Percentiles rank a stretch among this genome's conserved stretches.
These are phyloP conservation scores for Volvariella volvacea DNA, from an alignment of 1,284 basidiomycete genomes.

Conservation along the genomic window DNA sequence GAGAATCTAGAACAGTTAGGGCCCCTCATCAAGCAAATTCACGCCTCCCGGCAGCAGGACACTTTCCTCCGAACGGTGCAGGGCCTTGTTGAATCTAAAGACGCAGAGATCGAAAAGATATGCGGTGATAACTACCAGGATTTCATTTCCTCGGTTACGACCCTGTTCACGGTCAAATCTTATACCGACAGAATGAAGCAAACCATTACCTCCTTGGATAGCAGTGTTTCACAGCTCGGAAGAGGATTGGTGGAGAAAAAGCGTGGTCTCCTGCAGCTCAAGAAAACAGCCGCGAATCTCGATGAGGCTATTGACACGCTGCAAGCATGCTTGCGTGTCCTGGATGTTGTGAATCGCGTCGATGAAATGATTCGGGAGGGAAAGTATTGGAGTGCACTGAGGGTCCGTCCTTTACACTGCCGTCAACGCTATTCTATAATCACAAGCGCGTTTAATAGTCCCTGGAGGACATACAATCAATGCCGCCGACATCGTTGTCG, in stretches of 20 bases:
- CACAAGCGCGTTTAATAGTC: constrained; percentile 47
- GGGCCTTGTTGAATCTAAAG: constrained; percentile 86
- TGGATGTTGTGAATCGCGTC: constrained; percentile 94
- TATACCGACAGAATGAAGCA: constrained; percentile 80
- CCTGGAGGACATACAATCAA: constrained; percentile 88
- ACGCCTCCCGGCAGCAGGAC: constrained; percentile 87
- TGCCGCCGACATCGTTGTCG: constrained; percentile 85
- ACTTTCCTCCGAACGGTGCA: constrained; percentile 85
- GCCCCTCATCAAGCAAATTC: constrained; percentile 90
- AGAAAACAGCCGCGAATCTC: constrained; percentile 88
- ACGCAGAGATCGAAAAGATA: constrained; percentile 92
- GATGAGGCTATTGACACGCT: constrained; percentile 95
- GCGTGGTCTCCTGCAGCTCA: constrained; percentile 80
- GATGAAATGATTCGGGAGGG: constrained; percentile 88
- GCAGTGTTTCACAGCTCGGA: constrained; percentile 73
- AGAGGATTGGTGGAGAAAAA: constrained; percentile 88
- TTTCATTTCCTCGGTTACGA: constrained; percentile 94
- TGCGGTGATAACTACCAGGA: constrained; percentile 97
- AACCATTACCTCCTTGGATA: constrained; percentile 67
- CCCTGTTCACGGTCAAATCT: constrained; percentile 89
- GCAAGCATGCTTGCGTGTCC: constrained; percentile 85
- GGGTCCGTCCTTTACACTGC: constrained; percentile 56
- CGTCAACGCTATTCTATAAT: constrained; percentile 20
- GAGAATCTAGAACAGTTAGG: constrained; percentile 93
- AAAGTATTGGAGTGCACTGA: constrained; percentile 93